Base-by-base conservation (phyloP, 2,329 filamentous ascomycete species). In the Phaeosphaeriaceae sp. region DNA sequence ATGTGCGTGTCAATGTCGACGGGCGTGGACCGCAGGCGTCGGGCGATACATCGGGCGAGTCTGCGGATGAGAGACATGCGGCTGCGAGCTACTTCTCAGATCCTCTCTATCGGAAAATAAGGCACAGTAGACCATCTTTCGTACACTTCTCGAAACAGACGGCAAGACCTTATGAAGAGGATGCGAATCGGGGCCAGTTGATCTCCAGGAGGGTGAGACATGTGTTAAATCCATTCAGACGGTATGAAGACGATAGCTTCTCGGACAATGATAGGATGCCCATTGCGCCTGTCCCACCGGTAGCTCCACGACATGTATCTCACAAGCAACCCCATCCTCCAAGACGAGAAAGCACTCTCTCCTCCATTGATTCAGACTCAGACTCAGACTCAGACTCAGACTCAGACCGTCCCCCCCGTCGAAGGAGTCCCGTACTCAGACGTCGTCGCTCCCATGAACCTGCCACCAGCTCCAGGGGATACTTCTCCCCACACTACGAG, bases 1-100 rank as follows among this genome's bases (percentile, higher is more conserved):
- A n/a, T n/a, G n/a, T n/a, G n/a, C n/a, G n/a, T n/a, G n/a, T n/a
- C 35, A 52, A 62, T 1, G 56, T 60, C 13, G 63, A 67, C 26
- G 64, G 67, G 15, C 54, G 56, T 16, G 53, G 42, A 13, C 57
- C 60, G 13, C 65, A 64, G 0, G 71, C 45, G 29, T 71, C 71
- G 13, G 63, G 64, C 29, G 72, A 75, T 16, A 40, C 52, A 17
- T 69, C 67, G 28, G 74, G 74, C 8, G 74, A 71, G 6, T 71
- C 72, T 2, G 71, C 74, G 2, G 76, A 79, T 46, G 77, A 78
- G 28, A 68, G 73, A 45, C 61, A 63, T 36, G 75, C 73, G 13
- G 77, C 76, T 3, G 78, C 77, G 5, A 64, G 69, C 12, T 81
- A 81, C 64, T 81, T 81, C 63, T 69, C 73, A 30, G 77, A 81